Conservation (phyloP, 345 rosid genomes). For the Linum usitatissimum region DNA sequence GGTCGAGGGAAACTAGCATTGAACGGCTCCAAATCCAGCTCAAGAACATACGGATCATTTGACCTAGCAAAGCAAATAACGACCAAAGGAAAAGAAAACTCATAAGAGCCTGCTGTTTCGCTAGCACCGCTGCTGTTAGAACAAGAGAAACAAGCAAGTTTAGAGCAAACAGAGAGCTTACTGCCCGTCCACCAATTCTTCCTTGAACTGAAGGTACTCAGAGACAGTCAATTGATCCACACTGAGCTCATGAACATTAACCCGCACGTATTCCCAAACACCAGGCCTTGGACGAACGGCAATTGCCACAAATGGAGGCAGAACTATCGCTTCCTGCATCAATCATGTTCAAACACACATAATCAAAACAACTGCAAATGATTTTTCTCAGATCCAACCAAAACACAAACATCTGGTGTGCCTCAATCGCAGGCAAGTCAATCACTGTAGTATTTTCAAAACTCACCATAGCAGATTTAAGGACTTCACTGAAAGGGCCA, state of each 20-base stretch:
- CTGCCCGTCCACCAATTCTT: constrained; percentile 75
- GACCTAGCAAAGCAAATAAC: constrained; percentile 16
- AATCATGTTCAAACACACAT: neutral
- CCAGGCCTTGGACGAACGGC: constrained; percentile 98
- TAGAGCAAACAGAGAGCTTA: constrained; percentile 23
- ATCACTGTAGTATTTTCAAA: neutral
- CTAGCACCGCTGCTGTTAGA: neutral
- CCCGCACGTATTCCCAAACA: constrained; percentile 97
- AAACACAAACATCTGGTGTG: neutral
- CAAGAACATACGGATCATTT: constrained; percentile 48
- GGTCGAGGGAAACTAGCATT: constrained; percentile 85
- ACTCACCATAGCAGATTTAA: constrained; percentile 63
- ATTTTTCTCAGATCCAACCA: neutral
- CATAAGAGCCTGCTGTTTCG: neutral
- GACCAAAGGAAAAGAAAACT: neutral
- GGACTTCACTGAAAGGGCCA: constrained; percentile 69
- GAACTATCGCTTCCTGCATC: constrained; percentile 77
- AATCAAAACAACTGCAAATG: neutral
- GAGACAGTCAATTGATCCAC: constrained; percentile 76
- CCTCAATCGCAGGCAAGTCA: neutral
- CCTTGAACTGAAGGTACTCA: constrained; percentile 83
- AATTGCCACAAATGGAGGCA: constrained; percentile 88
- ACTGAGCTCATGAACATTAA: constrained; percentile 65
- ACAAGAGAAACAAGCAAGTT: neutral
- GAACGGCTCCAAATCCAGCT: constrained; percentile 97